Evolutionary conservation across 1,284 basidiomycete genomes (phyloP), one percentile per base, ranked within the genome.

Genomic region (Malassezia equina): DNA sequence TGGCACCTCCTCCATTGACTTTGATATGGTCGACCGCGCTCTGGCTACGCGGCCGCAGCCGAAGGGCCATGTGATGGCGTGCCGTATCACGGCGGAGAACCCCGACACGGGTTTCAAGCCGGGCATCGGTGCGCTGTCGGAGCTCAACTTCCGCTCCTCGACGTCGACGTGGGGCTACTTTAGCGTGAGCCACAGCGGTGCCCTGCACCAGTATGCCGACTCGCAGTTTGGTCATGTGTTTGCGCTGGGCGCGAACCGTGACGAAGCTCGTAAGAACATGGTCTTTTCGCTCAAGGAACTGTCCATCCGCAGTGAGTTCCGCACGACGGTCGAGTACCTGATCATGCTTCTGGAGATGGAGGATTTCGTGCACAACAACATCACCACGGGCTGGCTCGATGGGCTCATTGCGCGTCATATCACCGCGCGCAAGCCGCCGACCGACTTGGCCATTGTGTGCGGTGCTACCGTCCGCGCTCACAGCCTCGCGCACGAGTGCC

Each of bases 101-200:
- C 94, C 94, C 21, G 94, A 98, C 73, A 93, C 93, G 15, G 94
- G 94, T n/a, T 99, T 99, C 83, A 98, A 98, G 78, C 94, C 94
- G 3, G 96, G 93, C 7, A 93, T 89, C 13, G 94, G 94, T 69
- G 86, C 87, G 40, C 80, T 99, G 12, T 90, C 95, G 75, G 94
- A 98, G 76, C 86, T 98, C 71, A 99, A 98, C 78, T 99, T 99
- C 85, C 86, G 94, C 51, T 96, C 91, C 32, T 94, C 87, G 77
- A 95, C 90, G 36, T 68, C 67, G 29, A 69, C 67, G 54, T 99
- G 94, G 94, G 94, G 94, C 67, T 78, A 99, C 80, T 99, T 99
- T 81, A 96, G 93, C 21, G 94, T 99, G 69, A 84, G 84, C 51
- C 86, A 86, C 33, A 86, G 90, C 25, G 94, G 94, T 77, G 94